Evolutionary conservation across 2,329 filamentous ascomycete genomes (phyloP).

Genomic region (Cryoendolithus antarcticus): DNA sequence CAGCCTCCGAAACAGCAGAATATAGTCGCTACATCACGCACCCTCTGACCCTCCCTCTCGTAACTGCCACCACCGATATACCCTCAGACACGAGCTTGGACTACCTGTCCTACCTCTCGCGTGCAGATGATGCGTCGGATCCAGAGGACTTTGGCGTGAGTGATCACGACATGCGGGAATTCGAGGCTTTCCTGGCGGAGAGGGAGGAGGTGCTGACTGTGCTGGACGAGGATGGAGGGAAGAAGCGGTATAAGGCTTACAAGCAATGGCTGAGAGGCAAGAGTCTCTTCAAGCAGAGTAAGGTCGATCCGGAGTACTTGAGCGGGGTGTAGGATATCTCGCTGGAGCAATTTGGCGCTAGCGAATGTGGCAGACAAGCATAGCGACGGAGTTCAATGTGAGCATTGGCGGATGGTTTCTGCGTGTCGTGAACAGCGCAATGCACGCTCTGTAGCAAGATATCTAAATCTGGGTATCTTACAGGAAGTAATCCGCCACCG

Average conservation of each 20-base stretch:
- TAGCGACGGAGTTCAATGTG: too few species aligned
- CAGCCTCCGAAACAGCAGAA: slow-evolving; percentile 63
- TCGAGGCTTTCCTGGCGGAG: slow-evolving; percentile 63
- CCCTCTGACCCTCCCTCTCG: slow-evolving; percentile 76
- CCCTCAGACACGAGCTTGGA: slow-evolving; percentile 48
- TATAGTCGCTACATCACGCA: slow-evolving; percentile 84
- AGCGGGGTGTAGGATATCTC: slow-evolving; percentile 1
- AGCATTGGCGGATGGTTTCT: too few species aligned
- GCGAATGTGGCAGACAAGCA: too few species aligned
- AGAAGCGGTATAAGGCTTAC: slow-evolving; percentile 96
- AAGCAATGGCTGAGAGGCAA: slow-evolving; percentile 89
- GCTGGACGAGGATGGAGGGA: slow-evolving; percentile 69
- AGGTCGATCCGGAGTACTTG: slow-evolving; percentile 38
- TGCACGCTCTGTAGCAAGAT: too few species aligned
- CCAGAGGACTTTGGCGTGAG: slow-evolving; percentile 35
- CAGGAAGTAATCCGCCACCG: slow-evolving; percentile 93
- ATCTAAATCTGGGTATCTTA: slow-evolving; percentile 12
- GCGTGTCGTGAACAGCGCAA: too few species aligned
- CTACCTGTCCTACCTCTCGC: slow-evolving; percentile 69
- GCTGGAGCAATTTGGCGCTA: background rate
- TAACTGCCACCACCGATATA: slow-evolving; percentile 48
- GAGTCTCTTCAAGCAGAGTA: slow-evolving; percentile 83
- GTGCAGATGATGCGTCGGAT: slow-evolving; percentile 44
- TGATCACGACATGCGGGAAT: slow-evolving; percentile 59
- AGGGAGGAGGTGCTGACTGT: slow-evolving; percentile 79